phyloP scores from a whole-genome alignment of 441 rosid genomes.

The Arabidopsis lyrata region DNA sequence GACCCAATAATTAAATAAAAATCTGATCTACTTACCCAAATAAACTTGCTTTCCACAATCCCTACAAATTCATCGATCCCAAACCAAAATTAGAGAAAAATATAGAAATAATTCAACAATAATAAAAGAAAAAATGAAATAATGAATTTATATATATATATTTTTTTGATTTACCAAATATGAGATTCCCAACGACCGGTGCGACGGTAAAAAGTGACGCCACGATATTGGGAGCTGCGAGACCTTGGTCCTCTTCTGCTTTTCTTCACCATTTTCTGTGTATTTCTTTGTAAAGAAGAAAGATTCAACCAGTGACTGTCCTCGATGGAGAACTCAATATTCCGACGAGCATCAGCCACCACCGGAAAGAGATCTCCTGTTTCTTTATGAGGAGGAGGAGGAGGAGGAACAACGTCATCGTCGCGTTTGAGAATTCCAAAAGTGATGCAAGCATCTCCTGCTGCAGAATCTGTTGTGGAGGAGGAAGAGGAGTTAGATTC shows the following conservation, averaged over 20 bases:
- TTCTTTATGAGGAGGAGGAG: conserved; percentile 22
- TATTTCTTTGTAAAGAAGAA: conserved; percentile 32
- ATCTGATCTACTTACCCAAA: conserved; percentile 51
- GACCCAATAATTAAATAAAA: not conserved
- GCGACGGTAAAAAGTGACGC: conserved; percentile 78
- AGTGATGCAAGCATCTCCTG: conserved; percentile 55
- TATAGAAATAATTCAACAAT: conserved; percentile 11
- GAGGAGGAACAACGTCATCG: conserved; percentile 29
- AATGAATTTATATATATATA: not conserved
- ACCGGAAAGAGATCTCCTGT: conserved; percentile 62
- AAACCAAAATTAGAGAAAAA: conserved; percentile 19
- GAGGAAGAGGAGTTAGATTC: conserved; percentile 60
- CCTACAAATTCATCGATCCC: conserved; percentile 49
- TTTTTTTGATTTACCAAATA: conserved; percentile 51
- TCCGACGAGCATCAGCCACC: conserved; percentile 44
- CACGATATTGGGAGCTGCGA: conserved; percentile 75
- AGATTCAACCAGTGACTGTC: conserved; percentile 67
- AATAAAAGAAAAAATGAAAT: not conserved
- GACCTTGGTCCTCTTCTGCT: conserved; percentile 80
- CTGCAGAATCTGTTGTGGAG: conserved; percentile 52
- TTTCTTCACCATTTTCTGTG: conserved; percentile 58
- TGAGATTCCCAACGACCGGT: conserved; percentile 88
- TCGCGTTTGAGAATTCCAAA: conserved; percentile 64
- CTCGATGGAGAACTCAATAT: conserved; percentile 26
- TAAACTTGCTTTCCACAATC: conserved; percentile 83